phyloP scores from a whole-genome alignment of 331 rosid genomes.

The Acacia concinna region DNA sequence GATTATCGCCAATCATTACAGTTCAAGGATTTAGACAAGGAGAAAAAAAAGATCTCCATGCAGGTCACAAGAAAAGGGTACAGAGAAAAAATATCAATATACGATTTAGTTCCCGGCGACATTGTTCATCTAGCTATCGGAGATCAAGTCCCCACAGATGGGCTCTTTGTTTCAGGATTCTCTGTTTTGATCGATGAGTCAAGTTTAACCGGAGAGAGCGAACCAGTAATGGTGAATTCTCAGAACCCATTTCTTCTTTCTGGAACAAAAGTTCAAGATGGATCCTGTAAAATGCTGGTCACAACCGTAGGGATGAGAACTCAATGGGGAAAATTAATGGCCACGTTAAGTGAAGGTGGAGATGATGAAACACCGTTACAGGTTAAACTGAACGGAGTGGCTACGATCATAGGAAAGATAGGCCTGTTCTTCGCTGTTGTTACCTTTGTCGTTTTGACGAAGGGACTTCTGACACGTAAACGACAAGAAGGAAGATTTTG shows the following conservation, averaged over 20 bases:
- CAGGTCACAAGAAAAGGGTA: slow-evolving; percentile 90
- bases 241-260: slow-evolving; percentile 87
- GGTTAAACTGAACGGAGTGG: slow-evolving; percentile 92
- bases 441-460: slow-evolving; percentile 78
- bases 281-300: slow-evolving; percentile 85
- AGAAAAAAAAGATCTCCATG: slow-evolving; percentile 81
- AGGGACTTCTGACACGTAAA: slow-evolving; percentile 62
- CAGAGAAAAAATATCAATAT: slow-evolving; percentile 86
- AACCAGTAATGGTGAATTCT: slow-evolving; percentile 72
- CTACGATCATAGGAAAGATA: slow-evolving; percentile 88
- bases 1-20: slow-evolving; percentile 90
- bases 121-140: slow-evolving; percentile 88
- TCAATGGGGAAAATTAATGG: slow-evolving; percentile 97
- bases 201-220: slow-evolving; percentile 95
- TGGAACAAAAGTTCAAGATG: slow-evolving; percentile 96
- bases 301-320: slow-evolving; percentile 98
- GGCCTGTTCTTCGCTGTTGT: slow-evolving; percentile 79
- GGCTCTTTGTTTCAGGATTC: slow-evolving; percentile 81
- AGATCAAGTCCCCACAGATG: slow-evolving; percentile 96
- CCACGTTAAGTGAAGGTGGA: slow-evolving; percentile 94
- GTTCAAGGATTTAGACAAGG: slow-evolving; percentile 94
- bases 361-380: slow-evolving; percentile 95
- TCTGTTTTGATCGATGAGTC: slow-evolving; percentile 86
- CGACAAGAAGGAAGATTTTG: slow-evolving; percentile 64
- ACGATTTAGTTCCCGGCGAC: slow-evolving; percentile 86